Conservation (phyloP, 352 stramenopile species). For the Pythium pyrilobum region DNA sequence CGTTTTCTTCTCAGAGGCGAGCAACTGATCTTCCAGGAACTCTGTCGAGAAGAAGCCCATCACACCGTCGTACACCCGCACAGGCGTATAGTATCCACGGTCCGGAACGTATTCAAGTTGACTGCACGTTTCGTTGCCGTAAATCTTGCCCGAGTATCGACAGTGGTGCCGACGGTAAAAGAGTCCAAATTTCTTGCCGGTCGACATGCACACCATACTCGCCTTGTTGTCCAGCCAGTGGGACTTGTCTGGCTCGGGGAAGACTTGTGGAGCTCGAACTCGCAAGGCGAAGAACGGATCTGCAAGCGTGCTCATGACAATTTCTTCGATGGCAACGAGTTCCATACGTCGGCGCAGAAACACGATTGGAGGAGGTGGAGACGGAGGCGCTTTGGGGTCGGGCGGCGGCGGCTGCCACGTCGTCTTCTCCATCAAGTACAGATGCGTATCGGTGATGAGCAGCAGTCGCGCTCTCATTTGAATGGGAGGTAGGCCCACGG, state of each 20-base stretch:
- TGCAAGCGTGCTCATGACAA: slow-evolving; percentile 77
- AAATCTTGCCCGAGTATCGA: slow-evolving; percentile 82
- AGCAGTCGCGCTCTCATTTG: slow-evolving; percentile 39
- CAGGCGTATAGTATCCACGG: slow-evolving; percentile 71
- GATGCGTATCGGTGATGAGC: slow-evolving; percentile 60
- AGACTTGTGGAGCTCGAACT: slow-evolving; percentile 46
- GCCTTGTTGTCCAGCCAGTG: slow-evolving; percentile 85
- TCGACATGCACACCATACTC: slow-evolving; percentile 81
- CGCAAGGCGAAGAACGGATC: slow-evolving; percentile 76
- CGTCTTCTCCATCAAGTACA: slow-evolving; percentile 80
- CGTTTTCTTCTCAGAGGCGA: slow-evolving; percentile 82
- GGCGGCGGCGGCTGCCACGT: slow-evolving; percentile 41
- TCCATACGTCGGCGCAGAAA: slow-evolving; percentile 64
- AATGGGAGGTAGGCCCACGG: slow-evolving; percentile 21
- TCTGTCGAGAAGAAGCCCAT: slow-evolving; percentile 83
- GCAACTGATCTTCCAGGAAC: slow-evolving; percentile 74
- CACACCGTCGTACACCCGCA: slow-evolving; percentile 71
- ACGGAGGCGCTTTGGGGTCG: slow-evolving; percentile 42
- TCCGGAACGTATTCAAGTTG: slow-evolving; percentile 76
- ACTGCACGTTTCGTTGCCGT: slow-evolving; percentile 79
- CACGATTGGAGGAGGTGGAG: slow-evolving; percentile 53
- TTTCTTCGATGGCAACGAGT: slow-evolving; percentile 61
- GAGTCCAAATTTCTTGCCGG: slow-evolving; percentile 83
- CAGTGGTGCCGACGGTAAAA: slow-evolving; percentile 88
- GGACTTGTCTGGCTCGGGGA: slow-evolving; percentile 62